These are phyloP conservation scores for Ustilago nuda DNA, from an alignment of 1,284 basidiomycete genomes.

Conservation along the genomic window DNA sequence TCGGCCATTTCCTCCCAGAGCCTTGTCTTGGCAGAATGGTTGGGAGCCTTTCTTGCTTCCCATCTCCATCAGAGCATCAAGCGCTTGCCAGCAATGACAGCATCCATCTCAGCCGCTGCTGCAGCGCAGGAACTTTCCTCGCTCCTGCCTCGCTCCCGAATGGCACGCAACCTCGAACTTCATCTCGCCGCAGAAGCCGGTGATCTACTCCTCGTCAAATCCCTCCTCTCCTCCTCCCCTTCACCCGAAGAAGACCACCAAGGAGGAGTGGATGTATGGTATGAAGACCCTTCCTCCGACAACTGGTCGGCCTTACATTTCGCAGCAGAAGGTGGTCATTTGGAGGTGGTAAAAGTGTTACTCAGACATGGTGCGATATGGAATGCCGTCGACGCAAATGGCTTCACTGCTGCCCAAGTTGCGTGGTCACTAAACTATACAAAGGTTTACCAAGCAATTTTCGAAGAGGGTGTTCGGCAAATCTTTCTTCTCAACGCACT, in stretches of 20 bases:
- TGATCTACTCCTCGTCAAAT: constrained; percentile 38
- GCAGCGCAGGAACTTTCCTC: constrained; percentile 23
- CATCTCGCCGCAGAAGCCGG: constrained; percentile 54
- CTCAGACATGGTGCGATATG: constrained; percentile 88
- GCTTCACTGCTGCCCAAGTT: constrained; percentile 63
- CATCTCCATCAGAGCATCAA: neutral
- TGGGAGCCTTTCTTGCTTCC: neutral
- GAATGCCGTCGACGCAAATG: constrained; percentile 75
- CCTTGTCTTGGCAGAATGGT: neutral
- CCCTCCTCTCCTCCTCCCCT: constrained; percentile 36
- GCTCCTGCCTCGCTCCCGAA: constrained; percentile 38
- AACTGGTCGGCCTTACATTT: constrained; percentile 87
- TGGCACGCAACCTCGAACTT: constrained; percentile 53
- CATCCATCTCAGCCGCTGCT: constrained; percentile 8
- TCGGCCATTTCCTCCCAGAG: neutral
- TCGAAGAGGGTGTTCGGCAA: constrained; percentile 70
- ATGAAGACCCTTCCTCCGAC: constrained; percentile 75
- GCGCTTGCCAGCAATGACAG: constrained; percentile 1
- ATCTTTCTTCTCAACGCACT: constrained; percentile 56
- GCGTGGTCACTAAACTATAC: constrained; percentile 63
- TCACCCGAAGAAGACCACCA: constrained; percentile 2
- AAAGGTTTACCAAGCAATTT: constrained; percentile 49
- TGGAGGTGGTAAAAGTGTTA: constrained; percentile 76
- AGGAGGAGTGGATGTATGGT: constrained; percentile 80
- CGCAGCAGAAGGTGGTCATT: constrained; percentile 81